Conservation (phyloP, 352 stramenopile genomes). For the Nannochloropsis limnetica region DNA sequence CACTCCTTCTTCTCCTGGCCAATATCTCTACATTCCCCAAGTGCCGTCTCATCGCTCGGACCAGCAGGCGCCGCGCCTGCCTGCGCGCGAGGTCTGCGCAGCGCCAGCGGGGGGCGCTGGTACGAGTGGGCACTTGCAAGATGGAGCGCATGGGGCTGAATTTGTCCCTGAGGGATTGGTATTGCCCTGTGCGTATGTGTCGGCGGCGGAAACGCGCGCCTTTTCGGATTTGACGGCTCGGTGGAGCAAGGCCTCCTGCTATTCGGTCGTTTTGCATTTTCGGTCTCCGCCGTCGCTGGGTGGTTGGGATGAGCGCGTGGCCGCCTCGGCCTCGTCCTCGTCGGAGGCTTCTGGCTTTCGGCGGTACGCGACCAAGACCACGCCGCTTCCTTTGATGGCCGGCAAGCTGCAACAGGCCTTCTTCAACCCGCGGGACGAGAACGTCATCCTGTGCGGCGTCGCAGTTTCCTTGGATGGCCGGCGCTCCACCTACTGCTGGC, state of each 20-base stretch:
- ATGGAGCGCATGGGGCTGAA: neutral
- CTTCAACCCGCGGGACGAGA: neutral
- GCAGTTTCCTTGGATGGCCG: slow-evolving; percentile 2
- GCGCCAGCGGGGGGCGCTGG: neutral
- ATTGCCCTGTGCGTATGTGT: neutral
- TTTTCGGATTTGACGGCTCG: neutral
- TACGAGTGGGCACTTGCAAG: neutral
- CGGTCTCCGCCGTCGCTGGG: neutral
- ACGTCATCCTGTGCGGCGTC: slow-evolving; percentile 13
- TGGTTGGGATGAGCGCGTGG: neutral
- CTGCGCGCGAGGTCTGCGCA: neutral
- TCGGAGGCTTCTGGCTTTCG: neutral
- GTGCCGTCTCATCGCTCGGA: neutral
- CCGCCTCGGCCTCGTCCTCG: neutral
- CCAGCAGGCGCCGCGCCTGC: neutral
- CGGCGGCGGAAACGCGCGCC: neutral
- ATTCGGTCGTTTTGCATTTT: neutral
- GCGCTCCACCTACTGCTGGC: neutral
- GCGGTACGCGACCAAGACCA: slow-evolving; percentile 1
- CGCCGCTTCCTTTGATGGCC: neutral
- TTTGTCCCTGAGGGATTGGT: neutral
- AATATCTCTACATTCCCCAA: slow-evolving; percentile 11
- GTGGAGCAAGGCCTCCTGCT: neutral
- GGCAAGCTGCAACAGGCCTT: slow-evolving; percentile 29
- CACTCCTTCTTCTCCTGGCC: neutral